Percentiles rank a stretch among this genome's conserved stretches.
These are phyloP conservation scores for Gnomoniopsis smithogilvyi DNA, from an alignment of 2,329 filamentous ascomycete genomes.

Conservation along the genomic window DNA sequence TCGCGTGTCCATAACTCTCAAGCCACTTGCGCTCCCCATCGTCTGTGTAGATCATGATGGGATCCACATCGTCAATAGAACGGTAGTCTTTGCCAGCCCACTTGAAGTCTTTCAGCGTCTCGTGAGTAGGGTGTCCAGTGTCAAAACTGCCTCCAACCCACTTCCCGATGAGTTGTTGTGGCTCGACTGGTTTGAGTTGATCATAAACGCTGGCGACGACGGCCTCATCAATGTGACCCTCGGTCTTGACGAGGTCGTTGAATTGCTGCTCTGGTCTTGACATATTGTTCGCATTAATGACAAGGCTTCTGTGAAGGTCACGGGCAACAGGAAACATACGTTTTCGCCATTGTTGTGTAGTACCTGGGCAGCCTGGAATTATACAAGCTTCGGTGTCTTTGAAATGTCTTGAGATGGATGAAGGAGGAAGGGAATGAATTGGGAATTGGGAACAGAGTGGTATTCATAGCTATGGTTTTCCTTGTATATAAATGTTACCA, in stretches of 20 bases:
- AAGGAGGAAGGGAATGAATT: no score
- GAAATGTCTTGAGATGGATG: no score
- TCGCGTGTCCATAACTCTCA: constrained; percentile 13
- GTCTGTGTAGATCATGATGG: constrained; percentile 23
- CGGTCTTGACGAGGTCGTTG: neutral
- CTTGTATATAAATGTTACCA: no score
- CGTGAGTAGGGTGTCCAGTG: constrained; percentile 24
- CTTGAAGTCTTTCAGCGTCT: constrained; percentile 22
- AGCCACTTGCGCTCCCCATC: constrained; percentile 14
- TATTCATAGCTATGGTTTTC: no score
- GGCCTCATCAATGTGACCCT: neutral
- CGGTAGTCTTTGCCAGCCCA: constrained; percentile 31
- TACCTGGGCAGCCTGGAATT: no score
- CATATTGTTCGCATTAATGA: neutral
- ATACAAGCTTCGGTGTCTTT: no score
- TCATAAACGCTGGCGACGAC: constrained; percentile 15
- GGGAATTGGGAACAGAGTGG: no score
- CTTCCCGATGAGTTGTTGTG: constrained; percentile 25
- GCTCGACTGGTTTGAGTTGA: constrained; percentile 21
- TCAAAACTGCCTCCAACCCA: constrained; percentile 28
- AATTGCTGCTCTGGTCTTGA: neutral
- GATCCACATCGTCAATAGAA: constrained; percentile 28
- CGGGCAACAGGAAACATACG: no score
- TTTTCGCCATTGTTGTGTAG: no score
- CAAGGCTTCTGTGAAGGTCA: no score